Conservation (phyloP, 371 early-diverging fungal species). For the Synchytrium microbalum region DNA sequence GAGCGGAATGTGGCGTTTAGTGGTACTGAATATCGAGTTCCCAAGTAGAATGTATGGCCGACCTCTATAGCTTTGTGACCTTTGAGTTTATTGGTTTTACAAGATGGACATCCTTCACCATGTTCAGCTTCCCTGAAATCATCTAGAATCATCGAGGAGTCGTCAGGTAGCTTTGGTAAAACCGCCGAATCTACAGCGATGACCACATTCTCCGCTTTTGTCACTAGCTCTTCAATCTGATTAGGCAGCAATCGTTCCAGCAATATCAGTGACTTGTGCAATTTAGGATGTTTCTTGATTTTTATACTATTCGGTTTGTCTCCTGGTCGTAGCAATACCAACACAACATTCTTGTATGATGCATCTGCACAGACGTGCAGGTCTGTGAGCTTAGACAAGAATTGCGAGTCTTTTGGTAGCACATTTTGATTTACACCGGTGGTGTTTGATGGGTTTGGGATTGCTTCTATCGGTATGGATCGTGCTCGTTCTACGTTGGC, state of each 20-base stretch:
- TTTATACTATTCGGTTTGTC: not conserved
- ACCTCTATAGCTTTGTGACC: slow-evolving; percentile 70
- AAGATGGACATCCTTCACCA: slow-evolving; percentile 62
- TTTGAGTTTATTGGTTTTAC: slow-evolving; percentile 18
- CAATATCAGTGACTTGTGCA: not conserved
- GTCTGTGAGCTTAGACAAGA: not conserved
- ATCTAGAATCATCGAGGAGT: slow-evolving; percentile 10
- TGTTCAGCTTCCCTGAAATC: slow-evolving; percentile 50
- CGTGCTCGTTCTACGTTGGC: slow-evolving; percentile 67
- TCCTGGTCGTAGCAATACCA: not conserved
- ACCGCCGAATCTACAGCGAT: not conserved
- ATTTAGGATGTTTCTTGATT: slow-evolving; percentile 2
- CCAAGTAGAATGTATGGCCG: slow-evolving; percentile 86
- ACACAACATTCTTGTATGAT: not conserved
- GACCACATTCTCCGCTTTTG: not conserved
- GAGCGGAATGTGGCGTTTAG: slow-evolving; percentile 52
- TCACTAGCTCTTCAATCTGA: not conserved
- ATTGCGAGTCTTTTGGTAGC: not conserved
- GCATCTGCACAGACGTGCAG: not conserved
- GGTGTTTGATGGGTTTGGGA: not conserved
- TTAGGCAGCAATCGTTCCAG: not conserved
- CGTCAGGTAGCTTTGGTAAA: not conserved
- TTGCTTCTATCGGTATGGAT: slow-evolving; percentile 2
- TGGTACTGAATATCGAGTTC: slow-evolving; percentile 69
- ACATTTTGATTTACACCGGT: not conserved